These are phyloP conservation scores for Epicoccum sorghinum DNA, from an alignment of 2,329 filamentous ascomycete species.

Conservation along the genomic window DNA sequence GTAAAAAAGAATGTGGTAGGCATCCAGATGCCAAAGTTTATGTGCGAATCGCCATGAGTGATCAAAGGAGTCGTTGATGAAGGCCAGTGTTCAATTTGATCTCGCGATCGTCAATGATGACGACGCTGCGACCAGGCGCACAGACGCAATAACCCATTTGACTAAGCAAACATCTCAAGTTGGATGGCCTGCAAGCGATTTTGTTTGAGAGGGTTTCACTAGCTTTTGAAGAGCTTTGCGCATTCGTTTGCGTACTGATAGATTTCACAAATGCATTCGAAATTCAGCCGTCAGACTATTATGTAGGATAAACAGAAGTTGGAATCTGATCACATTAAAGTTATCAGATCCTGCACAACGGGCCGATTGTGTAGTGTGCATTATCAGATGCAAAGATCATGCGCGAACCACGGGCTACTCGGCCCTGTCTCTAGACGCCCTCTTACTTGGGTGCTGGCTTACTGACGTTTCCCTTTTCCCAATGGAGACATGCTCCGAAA, in stretches of 20 bases:
- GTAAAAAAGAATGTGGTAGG: neutral
- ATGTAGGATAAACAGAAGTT: neutral
- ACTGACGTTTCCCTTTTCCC: neutral
- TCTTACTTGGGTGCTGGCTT: neutral
- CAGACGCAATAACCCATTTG: no score
- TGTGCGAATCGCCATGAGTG: neutral
- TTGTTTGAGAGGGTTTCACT: no score
- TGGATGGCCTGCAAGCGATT: no score
- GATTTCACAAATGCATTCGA: neutral
- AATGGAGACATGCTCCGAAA: constrained; percentile 9
- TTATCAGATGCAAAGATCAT: constrained; percentile 14
- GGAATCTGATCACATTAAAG: neutral
- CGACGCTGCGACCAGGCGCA: neutral
- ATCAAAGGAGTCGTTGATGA: neutral
- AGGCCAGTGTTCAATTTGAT: neutral
- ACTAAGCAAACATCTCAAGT: no score
- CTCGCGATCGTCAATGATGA: neutral
- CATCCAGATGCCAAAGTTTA: constrained; percentile 2
- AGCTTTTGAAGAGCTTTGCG: neutral
- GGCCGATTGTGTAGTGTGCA: constrained; percentile 6
- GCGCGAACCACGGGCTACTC: constrained; percentile 8
- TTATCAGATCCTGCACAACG: constrained; percentile 15
- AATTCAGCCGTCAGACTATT: neutral
- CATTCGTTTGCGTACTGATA: neutral
- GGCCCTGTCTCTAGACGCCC: constrained; percentile 1